phyloP scores from a whole-genome alignment of 371 early-diverging fungal genomes.

The Lichtheimia hyalospora region DNA sequence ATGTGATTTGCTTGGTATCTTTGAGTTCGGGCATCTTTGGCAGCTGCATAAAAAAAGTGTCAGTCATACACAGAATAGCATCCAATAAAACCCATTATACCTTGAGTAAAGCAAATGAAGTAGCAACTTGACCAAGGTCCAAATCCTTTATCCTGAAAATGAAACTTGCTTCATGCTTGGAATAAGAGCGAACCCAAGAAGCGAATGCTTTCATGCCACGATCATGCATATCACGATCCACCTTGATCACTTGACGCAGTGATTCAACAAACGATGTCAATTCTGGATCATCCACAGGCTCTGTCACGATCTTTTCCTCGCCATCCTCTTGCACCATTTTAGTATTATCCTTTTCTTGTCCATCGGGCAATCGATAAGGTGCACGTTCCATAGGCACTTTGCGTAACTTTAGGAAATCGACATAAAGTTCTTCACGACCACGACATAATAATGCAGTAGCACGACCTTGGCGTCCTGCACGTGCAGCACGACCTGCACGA shows the following conservation, averaged over 20 bases:
- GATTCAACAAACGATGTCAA: slow-evolving; percentile 50
- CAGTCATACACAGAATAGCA: neutral
- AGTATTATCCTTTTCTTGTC: slow-evolving; percentile 19
- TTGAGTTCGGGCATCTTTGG: slow-evolving; percentile 95
- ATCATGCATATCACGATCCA: slow-evolving; percentile 77
- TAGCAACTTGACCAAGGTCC: slow-evolving; percentile 72
- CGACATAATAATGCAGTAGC: slow-evolving; percentile 82
- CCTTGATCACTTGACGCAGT: slow-evolving; percentile 53
- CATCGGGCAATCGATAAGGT: slow-evolving; percentile 40
- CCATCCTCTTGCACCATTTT: slow-evolving; percentile 9
- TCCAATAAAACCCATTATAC: slow-evolving; percentile 4
- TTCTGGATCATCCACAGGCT: slow-evolving; percentile 43
- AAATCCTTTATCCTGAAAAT: slow-evolving; percentile 90
- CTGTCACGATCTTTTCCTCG: slow-evolving; percentile 38
- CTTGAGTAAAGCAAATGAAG: slow-evolving; percentile 75
- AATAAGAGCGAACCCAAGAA: slow-evolving; percentile 84
- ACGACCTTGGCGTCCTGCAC: slow-evolving; percentile 87
- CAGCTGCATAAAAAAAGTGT: slow-evolving; percentile 28
- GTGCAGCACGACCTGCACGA: slow-evolving; percentile 97
- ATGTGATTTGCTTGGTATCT: slow-evolving; percentile 48
- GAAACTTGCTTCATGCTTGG: slow-evolving; percentile 89
- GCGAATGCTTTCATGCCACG: slow-evolving; percentile 86
- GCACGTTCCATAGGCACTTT: slow-evolving; percentile 77
- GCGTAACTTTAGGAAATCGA: slow-evolving; percentile 82
- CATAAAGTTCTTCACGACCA: slow-evolving; percentile 88